Base-by-base conservation (phyloP, 202 grass and related monocot species). In the Schoenoplectus triqueter region DNA sequence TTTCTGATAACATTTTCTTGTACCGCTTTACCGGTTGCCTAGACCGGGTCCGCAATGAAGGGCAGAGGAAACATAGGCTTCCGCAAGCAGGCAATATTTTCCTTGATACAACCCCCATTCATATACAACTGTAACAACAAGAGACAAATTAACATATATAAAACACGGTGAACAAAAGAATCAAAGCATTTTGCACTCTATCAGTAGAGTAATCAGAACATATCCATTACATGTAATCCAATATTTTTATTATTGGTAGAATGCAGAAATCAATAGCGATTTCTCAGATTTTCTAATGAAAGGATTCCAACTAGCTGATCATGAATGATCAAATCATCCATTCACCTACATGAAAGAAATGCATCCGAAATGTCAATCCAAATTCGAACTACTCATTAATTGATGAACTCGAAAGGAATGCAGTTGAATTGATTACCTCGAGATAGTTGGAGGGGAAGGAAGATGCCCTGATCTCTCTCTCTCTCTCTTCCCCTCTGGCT, bases 11-110 rank as follows among this genome's bases (percentile, higher is more conserved):
- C 80, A 98, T 60, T 72, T 95, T 95, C 93, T 92, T 98, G 86
- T 98, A 98, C 57, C 93, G 90, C 95, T 98, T 95, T 11, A 98
- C 95, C 6, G 95, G 95, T 66, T 98, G 95, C 66, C 95, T 89
- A 74, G 95, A 98, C 88, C 95, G 91, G 15, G 93, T 81, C 40
- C 95, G 87, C 73, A 95, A 22, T 10, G 93, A 93, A 17, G 95
- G 95, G 68, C 95, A 98, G 57, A 98, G 83, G 86, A 95, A 92
- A 60, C 91, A 95, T 40, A 98, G 88, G 10, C 80, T 92, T 69
- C 94, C 95, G 76, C 95, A 98, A 54, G 83, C 82, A 8, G 91
- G 80, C 61, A 92, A 86, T 78, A 97, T 59, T 46, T 90, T 89
- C 74, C 94, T 92, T 40, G 91, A 97, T 19, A 97, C 61, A 69